Evolutionary conservation across 805 yeast genomes (phyloP), one percentile per base, ranked within the genome.

Genomic region (Hyphopichia homilentoma): DNA sequence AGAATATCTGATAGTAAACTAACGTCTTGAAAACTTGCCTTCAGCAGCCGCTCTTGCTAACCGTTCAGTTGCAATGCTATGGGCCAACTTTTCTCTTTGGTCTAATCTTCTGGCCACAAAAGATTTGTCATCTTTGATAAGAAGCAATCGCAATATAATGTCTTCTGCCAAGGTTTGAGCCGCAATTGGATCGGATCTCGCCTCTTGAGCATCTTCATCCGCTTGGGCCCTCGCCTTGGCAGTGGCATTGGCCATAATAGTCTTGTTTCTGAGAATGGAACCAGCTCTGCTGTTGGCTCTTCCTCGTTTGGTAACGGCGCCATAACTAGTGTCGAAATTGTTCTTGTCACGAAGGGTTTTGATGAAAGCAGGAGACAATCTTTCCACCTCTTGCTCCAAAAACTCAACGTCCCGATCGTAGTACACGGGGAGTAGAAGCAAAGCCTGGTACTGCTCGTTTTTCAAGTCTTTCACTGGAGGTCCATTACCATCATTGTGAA

Each of bases 401-500:
- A 65, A 68, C 0, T 52, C 35, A 0, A 62, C 57, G 6, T 68
- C 62, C 30, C 71, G 61, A 36, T 80, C 84, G 47, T 84, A 84
- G 47, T 75, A 77, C 1, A 72, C 77, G 2, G 87, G 84, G 6
- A 84, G 65, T 17, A 81, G 54, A 39, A 81, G 56, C 16, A 85
- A 54, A 25, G 77, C 71, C 52, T 83, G 85, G 50, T 82, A 86
- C 21, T 73, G 70, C 19, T 69, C 73, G 36, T 75, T 74, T 39
- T 79, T 79, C 45, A 86, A 59, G 6, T 73, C 74, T 39, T 73
- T 77, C 19, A 84, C 44, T 1, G 86, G 73, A 0, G 93, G 93
- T 0, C 95, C 95, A 21, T 80, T 81, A 0, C 95, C 95, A 27
- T 74, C 79, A 47, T 84, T 79, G 52, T 86, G 77, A 59, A 87